Evolutionary conservation across 169 alveolate species (phyloP), one percentile per base, ranked within the genome.

Genomic region (Plasmodium vinckei): DNA sequence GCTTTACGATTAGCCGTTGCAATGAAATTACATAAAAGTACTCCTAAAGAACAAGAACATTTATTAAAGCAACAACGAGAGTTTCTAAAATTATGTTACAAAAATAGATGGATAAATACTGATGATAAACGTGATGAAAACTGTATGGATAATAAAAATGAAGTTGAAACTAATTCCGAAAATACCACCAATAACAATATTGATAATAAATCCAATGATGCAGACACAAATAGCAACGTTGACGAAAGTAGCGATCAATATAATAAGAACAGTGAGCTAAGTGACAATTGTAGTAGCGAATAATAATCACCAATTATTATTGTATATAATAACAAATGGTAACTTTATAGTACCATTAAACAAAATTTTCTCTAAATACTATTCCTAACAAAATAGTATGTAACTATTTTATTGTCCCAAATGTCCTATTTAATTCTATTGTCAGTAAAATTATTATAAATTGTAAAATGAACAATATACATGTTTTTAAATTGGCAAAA

Each of bases 1-100:
- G 95, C 96, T 63, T 92, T 93, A 86, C 84, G 93, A 91, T 92
- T 93, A 95, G 96, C 96, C 59, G 79, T 93, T 13, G 87, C 95
- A 15, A 93, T 92, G 94, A 93, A 93, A 70, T 68, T 93, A 12
- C 73, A 93, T 53, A 93, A 93, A 91, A 86, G 94, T 47, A 87
- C 94, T 2, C 96, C 96, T 12, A 92, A 73, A 47, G 96, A 93
- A 67, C 72, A 94, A 12, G 64, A 56, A 57, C 95, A 89, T 23
- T 73, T 92, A 61, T 93, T 93, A 46, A 92, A 93, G 64, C 94
- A 93, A 51, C 96, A 93, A 61, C 86, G 96, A 42, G 96, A 93
- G 3, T 77, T 49, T 77, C 49, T 77, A 63, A 77, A 77, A 5
- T 27, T 77, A n/a, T 77, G 88, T 7, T 77, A 77, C 21, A 60